A percentile compares a stretch with the other conserved stretches of the same genome.
Conservation (phyloP, 208 protist species). For the Herpetomonas tarakana region DNA sequence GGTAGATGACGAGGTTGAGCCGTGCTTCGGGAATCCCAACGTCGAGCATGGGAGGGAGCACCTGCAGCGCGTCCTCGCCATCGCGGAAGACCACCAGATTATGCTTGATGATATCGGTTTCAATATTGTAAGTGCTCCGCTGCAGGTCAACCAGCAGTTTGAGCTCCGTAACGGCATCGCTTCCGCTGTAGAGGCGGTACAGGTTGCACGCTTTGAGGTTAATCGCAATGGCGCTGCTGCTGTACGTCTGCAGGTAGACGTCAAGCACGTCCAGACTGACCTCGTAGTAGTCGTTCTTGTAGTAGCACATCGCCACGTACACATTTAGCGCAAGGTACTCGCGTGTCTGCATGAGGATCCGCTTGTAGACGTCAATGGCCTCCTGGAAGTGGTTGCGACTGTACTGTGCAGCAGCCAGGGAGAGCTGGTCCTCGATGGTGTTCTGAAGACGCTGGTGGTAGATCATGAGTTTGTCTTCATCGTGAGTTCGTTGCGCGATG, state of each 20-base stretch:
- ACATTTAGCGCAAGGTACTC: conserved; percentile 94
- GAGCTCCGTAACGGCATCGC: conserved; percentile 91
- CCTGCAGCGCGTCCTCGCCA: conserved; percentile 95
- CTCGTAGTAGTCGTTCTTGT: conserved; percentile 98
- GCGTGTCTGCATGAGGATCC: conserved; percentile 92
- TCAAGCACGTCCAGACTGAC: conserved; percentile 91
- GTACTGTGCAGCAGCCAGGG: conserved; percentile 94
- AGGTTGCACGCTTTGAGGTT: conserved; percentile 98
- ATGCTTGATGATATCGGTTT: conserved; percentile 95
- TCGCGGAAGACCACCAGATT: conserved; percentile 97
- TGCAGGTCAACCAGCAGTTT: conserved; percentile 90
- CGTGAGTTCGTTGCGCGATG: conserved; percentile 90
- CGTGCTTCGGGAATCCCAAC: conserved; percentile 93
- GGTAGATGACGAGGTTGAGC: conserved; percentile 96
- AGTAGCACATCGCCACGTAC: conserved; percentile 98
- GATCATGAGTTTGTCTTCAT: conserved; percentile 92
- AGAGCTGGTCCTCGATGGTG: conserved; percentile 92
- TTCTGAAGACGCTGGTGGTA: conserved; percentile 91
- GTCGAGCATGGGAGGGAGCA: conserved; percentile 92
- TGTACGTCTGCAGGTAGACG: conserved; percentile 88
- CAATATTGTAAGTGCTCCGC: conserved; percentile 85
- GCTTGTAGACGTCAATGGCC: conserved; percentile 97
- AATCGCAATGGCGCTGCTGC: conserved; percentile 93
- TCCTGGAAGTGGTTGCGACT: conserved; percentile 95
- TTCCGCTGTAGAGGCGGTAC: conserved; percentile 93